Evolutionary conservation across 176 grass and related monocot species (phyloP).

Genomic region (barley (Hordeum vulgare)): MorexV3_pseudomolecules_assembly NC_058522.1:429303913-429304412

Average conservation of each 20-base stretch:
- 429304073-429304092: conserved; percentile 98
- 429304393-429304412: conserved; percentile 72
- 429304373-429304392: conserved; percentile 78
- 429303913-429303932: conserved; percentile 86
- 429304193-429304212: conserved; percentile 27
- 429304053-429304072: conserved; percentile 98
- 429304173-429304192: conserved; percentile 3
- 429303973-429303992: conserved; percentile 5
- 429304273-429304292: conserved; percentile 61
- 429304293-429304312: conserved; percentile 39
- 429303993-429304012: conserved; percentile 10
- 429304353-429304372: not conserved
- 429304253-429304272: conserved; percentile 97
- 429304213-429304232: conserved; percentile 97
- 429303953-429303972: conserved; percentile 62
- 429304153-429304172: conserved; percentile 10
- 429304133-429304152: conserved; percentile 77
- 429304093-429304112: conserved; percentile 87
- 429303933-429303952: conserved; percentile 99
- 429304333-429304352: conserved; percentile 12
- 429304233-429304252: conserved; percentile 99
- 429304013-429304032: conserved; percentile 4
- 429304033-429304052: conserved; percentile 36
- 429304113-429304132: conserved; percentile 99
- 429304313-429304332: conserved; percentile 14